phyloP scores from a whole-genome alignment of 2,329 filamentous ascomycete genomes.

The Atkinsonella hypoxylon region DNA sequence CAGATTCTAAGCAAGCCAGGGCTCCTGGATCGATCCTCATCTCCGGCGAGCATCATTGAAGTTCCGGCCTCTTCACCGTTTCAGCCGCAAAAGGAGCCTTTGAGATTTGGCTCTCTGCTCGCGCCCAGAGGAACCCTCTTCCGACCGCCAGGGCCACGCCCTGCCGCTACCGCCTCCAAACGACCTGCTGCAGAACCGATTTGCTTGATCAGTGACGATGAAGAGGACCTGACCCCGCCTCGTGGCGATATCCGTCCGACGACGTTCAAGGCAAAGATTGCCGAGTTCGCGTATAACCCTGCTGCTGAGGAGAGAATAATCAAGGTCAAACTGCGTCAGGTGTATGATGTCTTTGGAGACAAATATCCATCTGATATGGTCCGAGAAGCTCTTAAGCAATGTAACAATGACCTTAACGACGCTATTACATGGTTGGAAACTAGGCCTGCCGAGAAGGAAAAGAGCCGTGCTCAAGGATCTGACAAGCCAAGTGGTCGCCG shows the following conservation, averaged over 20 bases:
- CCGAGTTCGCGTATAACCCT: constrained; percentile 35
- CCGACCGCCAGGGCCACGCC: constrained; percentile 29
- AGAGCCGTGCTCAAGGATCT: background rate
- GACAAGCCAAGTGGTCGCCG: constrained; percentile 16
- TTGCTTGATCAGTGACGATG: constrained; percentile 39
- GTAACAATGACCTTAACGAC: constrained; percentile 24
- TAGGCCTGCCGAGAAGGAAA: constrained; percentile 5
- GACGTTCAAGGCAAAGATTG: constrained; percentile 31
- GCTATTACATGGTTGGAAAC: constrained; percentile 20
- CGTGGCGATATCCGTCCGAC: constrained; percentile 54
- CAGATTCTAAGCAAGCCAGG: constrained; percentile 32
- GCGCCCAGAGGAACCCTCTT: constrained; percentile 67
- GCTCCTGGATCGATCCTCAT: constrained; percentile 23
- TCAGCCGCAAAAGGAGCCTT: constrained; percentile 22
- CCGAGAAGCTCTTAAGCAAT: constrained; percentile 20
- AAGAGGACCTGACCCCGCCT: constrained; percentile 31
- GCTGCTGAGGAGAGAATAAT: constrained; percentile 26
- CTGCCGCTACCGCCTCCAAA: constrained; percentile 19
- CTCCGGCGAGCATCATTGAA: constrained; percentile 46
- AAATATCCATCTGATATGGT: constrained; percentile 19
- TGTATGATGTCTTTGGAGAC: constrained; percentile 23
- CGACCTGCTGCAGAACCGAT: constrained; percentile 29
- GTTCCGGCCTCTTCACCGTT: constrained; percentile 83
- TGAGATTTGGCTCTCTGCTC: constrained; percentile 44
- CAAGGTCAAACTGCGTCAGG: constrained; percentile 21